Percentiles rank a stretch among this genome's conserved stretches.
These are phyloP conservation scores for Phellopilus nigrolimitatus DNA, from an alignment of 1,284 basidiomycete species.

Conservation along the genomic window DNA sequence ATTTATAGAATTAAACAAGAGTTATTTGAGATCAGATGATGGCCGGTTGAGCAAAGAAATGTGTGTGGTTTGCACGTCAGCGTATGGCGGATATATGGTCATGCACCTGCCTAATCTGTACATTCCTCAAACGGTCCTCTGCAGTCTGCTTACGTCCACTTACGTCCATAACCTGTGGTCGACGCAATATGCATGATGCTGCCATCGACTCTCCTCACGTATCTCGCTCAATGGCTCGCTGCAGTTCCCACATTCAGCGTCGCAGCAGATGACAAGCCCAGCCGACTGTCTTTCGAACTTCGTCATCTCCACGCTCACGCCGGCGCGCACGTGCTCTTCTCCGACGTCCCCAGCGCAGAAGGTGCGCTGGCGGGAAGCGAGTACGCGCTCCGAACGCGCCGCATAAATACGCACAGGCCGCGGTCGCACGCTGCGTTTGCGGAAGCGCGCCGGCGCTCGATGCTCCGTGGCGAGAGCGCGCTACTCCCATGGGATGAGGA, in stretches of 20 bases:
- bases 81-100: neutral
- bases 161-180: neutral
- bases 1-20: no score
- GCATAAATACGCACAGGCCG: constrained; percentile 42
- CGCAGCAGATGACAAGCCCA: neutral
- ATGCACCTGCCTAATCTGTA: neutral
- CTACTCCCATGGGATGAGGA: constrained; percentile 58
- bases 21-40: neutral
- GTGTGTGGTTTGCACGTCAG: no score
- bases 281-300: constrained; percentile 43
- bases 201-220: constrained; percentile 8
- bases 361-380: constrained; percentile 21
- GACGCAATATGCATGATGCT: constrained; percentile 12
- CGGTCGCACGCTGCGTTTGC: constrained; percentile 47
- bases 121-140: neutral
- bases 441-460: constrained; percentile 47
- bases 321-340: constrained; percentile 51
- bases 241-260: neutral
- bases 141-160: neutral
- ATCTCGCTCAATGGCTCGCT: constrained; percentile 9
- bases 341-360: constrained; percentile 39
- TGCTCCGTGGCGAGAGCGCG: constrained; percentile 42
- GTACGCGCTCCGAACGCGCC: constrained; percentile 38
- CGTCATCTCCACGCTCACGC: constrained; percentile 57
- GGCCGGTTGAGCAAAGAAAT: no score